Base-by-base conservation (phyloP, 2,329 filamentous ascomycete genomes). In the Monilinia vaccinii-corymbosi region DNA sequence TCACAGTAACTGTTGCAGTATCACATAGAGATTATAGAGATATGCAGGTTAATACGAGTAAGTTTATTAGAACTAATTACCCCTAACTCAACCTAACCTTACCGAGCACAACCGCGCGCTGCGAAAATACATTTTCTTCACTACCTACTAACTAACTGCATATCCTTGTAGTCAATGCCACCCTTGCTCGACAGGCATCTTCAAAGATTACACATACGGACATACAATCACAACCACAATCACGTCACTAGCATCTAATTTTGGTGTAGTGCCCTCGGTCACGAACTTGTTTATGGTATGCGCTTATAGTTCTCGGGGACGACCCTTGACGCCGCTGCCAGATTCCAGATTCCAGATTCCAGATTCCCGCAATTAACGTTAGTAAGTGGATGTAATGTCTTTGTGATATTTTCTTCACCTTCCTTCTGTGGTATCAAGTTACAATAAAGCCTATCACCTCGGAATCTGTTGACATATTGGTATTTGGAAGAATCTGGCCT, bases 191-290 rank as follows among this genome's bases (percentile, higher is more conserved):
- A 42, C 21, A 44, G n/a, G 50, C 25, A 42, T 52, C 23, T 42
- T 21, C 18, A 31, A 52, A 44, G 13, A 23, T 32, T 42, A 7
- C 31, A 7, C 25, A 31, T 2, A 34, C 8, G n/a, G n/a, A 34
- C 32, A 9, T 4, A 34, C 2, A 2, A 34, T 13, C 13, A 14
- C 14, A 36, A 31, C 21, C 25, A 42, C 25, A 44, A 44, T 44
- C 50, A 53, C 36, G 38, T 53, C 50, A 32, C 50, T 53, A 53
- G 50, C 25, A 53, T 53, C 50, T 53, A 53, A 53, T 23, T 42
- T 44, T 53, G 42, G 50, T 16, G 50, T n/a, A 21, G 18, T 42
- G 25, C 50, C 50, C 50, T 44, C 25, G 38, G 38, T 32, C 50
- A 53, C 50, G 14, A 53, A 53, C 38, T 32, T 44, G 18, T 53